A percentile compares a stretch with the other conserved stretches of the same genome.
Evolutionary conservation across 2,329 filamentous ascomycete genomes (phyloP).

Genomic region (Lomentospora prolificans): DNA sequence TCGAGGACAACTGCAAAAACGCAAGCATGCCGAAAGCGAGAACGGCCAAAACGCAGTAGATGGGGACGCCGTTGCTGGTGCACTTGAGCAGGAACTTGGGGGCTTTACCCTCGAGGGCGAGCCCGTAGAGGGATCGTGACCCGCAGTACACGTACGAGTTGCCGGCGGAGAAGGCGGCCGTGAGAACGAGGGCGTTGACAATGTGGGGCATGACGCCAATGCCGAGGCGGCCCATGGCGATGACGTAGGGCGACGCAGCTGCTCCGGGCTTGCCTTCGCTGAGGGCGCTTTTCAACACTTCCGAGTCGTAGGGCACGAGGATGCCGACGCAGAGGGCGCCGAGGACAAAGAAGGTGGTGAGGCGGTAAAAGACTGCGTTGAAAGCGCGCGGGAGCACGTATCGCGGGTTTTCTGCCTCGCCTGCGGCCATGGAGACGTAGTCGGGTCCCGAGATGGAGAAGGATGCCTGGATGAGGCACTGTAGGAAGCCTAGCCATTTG

Average conservation of each 20-base stretch:
- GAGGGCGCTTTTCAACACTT: conserved; percentile 51
- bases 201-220: conserved; percentile 58
- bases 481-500: conserved; percentile 65
- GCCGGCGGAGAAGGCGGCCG: conserved; percentile 56
- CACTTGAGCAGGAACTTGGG: conserved; percentile 50
- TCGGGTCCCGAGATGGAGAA: conserved; percentile 61
- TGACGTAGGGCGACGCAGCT: conserved; percentile 57
- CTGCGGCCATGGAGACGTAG: conserved; percentile 59
- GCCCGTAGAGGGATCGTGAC: conserved; percentile 56
- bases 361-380: conserved; percentile 69
- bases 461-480: conserved; percentile 62
- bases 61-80: conserved; percentile 57
- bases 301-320: conserved; percentile 59
- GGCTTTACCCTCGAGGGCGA: conserved; percentile 60
- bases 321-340: conserved; percentile 65
- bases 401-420: conserved; percentile 62
- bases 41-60: conserved; percentile 60
- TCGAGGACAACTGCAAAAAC: conserved; percentile 62
- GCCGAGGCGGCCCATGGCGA: conserved; percentile 57
- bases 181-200: conserved; percentile 63
- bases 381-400: conserved; percentile 62
- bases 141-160: conserved; percentile 58
- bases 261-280: conserved; percentile 50
- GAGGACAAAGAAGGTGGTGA: conserved; percentile 66
- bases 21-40: conserved; percentile 59